Percentiles rank a stretch among this genome's conserved stretches.
phyloP scores from a whole-genome alignment of 306 rosid species.

The Erythrophleum fordii region DNA sequence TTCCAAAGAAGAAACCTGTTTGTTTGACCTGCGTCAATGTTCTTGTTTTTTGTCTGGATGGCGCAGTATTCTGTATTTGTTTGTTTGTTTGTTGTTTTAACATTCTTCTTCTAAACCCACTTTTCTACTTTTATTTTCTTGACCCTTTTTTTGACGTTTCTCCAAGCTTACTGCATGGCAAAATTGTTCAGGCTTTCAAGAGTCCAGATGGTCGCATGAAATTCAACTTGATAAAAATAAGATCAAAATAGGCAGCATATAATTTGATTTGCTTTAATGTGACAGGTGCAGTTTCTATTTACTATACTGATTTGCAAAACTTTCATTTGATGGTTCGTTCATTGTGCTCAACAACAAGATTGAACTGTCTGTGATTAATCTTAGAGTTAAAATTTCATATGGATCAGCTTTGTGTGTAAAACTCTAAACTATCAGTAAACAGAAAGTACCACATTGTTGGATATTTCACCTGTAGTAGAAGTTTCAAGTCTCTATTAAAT shows the following conservation, averaged over 20 bases:
- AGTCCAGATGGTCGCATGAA: background rate
- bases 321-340: background rate
- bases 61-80: background rate
- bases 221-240: background rate
- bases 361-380: too few species aligned
- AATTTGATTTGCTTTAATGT: too few species aligned
- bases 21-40: background rate
- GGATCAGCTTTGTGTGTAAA: too few species aligned
- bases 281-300: background rate
- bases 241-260: too few species aligned
- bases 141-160: background rate
- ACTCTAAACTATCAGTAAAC: too few species aligned
- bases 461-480: background rate
- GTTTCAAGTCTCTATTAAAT: background rate
- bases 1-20: background rate
- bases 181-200: background rate
- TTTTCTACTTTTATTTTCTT: background rate
- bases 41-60: background rate
- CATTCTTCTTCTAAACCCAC: background rate
- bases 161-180: background rate
- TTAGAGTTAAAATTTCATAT: too few species aligned
- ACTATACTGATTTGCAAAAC: background rate
- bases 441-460: too few species aligned
- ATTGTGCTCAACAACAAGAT: background rate
- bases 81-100: background rate